These are phyloP conservation scores for Chaetomium fimeti DNA, from an alignment of 495 filamentous ascomycete genomes.

Conservation along the genomic window DNA sequence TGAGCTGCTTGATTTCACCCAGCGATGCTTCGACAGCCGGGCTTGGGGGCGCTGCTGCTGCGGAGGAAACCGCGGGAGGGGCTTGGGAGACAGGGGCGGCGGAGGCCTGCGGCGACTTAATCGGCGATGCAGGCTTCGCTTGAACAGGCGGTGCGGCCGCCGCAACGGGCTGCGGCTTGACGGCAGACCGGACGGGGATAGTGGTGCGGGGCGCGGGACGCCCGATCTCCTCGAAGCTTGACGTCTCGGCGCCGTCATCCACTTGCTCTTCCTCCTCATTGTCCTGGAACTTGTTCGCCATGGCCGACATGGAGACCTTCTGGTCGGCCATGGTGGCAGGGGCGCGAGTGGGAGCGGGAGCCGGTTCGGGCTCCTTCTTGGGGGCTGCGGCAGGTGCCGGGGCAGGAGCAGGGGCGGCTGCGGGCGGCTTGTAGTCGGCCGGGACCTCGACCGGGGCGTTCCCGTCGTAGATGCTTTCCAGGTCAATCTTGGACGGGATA, in stretches of 20 bases:
- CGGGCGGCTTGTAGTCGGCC: conserved; percentile 63
- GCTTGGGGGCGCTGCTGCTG: conserved; percentile 20
- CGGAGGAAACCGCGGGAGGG: conserved; percentile 24
- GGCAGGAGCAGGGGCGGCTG: conserved; percentile 47
- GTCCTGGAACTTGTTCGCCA: conserved; percentile 83
- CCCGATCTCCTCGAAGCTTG: conserved; percentile 80
- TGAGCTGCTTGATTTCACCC: conserved; percentile 61
- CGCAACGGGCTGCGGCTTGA: conserved; percentile 29
- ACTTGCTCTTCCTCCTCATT: conserved; percentile 58
- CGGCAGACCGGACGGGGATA: conserved; percentile 30
- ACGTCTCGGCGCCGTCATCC: conserved; percentile 62
- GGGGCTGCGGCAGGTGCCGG: conserved; percentile 47
- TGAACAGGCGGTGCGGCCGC: conserved; percentile 35
- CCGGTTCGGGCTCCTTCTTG: conserved; percentile 55
- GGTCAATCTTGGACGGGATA: conserved; percentile 83
- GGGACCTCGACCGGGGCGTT: conserved; percentile 71
- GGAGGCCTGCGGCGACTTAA: conserved; percentile 31
- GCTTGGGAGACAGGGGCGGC: conserved; percentile 27
- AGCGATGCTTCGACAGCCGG: conserved; percentile 47
- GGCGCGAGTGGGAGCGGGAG: conserved; percentile 49
- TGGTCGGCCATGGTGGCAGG: conserved; percentile 75
- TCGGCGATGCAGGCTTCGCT: conserved; percentile 38
- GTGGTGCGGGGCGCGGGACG: conserved; percentile 50
- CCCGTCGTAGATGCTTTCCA: conserved; percentile 88
- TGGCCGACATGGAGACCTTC: conserved; percentile 75